phyloP scores from a whole-genome alignment of 495 filamentous ascomycete genomes.

The Hypoxylon fuscum region DNA sequence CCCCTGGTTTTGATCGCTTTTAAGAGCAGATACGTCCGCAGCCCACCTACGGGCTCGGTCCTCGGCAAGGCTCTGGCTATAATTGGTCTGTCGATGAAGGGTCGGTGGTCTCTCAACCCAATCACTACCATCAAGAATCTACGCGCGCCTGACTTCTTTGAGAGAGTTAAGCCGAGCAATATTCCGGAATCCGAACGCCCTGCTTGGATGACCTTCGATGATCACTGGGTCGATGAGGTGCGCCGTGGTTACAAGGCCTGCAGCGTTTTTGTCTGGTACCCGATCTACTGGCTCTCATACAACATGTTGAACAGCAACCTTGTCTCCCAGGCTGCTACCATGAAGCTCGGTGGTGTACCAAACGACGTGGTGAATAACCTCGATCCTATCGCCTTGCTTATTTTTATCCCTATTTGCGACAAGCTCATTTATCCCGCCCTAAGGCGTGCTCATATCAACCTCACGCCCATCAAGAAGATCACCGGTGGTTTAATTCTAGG shows the following conservation, averaged over 20 bases:
- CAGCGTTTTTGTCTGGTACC: constrained; percentile 70
- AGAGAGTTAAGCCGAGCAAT: constrained; percentile 70
- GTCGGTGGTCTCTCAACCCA: constrained; percentile 68
- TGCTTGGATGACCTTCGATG: constrained; percentile 77
- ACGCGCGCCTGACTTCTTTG: constrained; percentile 68
- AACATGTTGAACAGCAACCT: constrained; percentile 71
- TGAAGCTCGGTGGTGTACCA: constrained; percentile 74
- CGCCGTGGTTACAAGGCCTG: constrained; percentile 74
- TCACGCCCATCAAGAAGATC: constrained; percentile 80
- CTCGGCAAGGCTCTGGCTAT: constrained; percentile 66
- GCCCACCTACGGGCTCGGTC: constrained; percentile 70
- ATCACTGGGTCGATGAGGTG: constrained; percentile 78
- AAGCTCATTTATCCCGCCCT: constrained; percentile 72
- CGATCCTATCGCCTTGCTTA: constrained; percentile 77
- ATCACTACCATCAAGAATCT: constrained; percentile 62
- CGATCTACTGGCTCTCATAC: constrained; percentile 62
- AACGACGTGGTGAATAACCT: constrained; percentile 84
- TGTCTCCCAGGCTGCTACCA: constrained; percentile 76
- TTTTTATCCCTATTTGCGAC: constrained; percentile 82
- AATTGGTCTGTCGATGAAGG: constrained; percentile 67
- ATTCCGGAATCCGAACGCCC: constrained; percentile 59
- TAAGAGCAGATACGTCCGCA: constrained; percentile 65
- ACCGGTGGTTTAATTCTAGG: constrained; percentile 71
- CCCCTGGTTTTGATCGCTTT: constrained; percentile 70
- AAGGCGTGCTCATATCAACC: constrained; percentile 67